Percentiles rank a stretch among this genome's conserved stretches.
Conservation (phyloP, 345 rosid species). For the Ceriops decandra region DNA sequence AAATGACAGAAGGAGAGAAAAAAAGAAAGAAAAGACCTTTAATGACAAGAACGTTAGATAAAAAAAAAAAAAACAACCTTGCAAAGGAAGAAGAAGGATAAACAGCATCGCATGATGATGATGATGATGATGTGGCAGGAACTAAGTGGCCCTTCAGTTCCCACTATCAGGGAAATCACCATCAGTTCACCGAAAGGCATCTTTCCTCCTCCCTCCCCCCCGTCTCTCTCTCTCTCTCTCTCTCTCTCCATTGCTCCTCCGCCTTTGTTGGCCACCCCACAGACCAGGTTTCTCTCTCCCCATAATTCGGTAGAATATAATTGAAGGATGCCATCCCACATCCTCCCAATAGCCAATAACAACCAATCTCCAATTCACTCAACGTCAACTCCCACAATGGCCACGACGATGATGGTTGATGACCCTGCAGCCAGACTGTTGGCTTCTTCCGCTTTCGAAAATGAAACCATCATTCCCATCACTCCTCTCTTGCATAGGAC, state of each 20-base stretch:
- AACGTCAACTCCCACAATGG: not conserved
- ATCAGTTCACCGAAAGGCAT: no score
- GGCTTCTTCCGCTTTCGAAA: slow-evolving; percentile 45
- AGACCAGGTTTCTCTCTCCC: no score
- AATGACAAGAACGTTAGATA: no score
- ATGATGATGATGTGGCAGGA: not conserved
- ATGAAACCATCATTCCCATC: slow-evolving; percentile 31
- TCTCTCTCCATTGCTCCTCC: no score
- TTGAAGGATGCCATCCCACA: slow-evolving; percentile 11
- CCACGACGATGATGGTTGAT: slow-evolving; percentile 15
- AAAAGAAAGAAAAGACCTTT: no score
- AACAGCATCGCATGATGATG: no score
- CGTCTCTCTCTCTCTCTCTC: no score
- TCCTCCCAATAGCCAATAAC: slow-evolving; percentile 6
- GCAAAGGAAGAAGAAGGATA: no score
- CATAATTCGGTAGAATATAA: no score
- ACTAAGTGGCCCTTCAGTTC: not conserved
- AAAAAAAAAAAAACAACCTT: no score
- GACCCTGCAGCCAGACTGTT: slow-evolving; percentile 46
- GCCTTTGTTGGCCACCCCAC: no score
- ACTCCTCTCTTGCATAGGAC: slow-evolving; percentile 56
- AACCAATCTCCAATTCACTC: slow-evolving; percentile 3
- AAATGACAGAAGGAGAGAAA: no score
- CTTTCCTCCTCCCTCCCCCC: not conserved
- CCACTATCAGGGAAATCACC: not conserved